Conservation (phyloP, 495 filamentous ascomycete species). For the Tetracladium setigerum region DNA sequence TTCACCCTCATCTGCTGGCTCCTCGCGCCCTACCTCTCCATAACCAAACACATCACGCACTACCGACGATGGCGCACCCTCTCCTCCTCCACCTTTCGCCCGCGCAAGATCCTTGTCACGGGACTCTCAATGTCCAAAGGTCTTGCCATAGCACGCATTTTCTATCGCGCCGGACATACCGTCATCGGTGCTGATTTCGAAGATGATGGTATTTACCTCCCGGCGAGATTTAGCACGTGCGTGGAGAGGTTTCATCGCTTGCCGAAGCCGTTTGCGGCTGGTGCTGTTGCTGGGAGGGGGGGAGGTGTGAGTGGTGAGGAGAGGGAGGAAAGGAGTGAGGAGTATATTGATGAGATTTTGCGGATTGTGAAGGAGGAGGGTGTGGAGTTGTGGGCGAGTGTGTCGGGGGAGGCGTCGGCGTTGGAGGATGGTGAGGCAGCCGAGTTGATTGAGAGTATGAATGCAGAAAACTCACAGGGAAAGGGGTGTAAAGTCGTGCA, state of each 20-base stretch:
- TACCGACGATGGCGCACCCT: slow-evolving; percentile 14
- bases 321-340: slow-evolving; percentile 2
- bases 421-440: slow-evolving; percentile 59
- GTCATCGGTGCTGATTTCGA: slow-evolving; percentile 68
- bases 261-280: slow-evolving; percentile 25
- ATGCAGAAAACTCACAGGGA: no score
- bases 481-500: slow-evolving; percentile 51
- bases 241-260: slow-evolving; percentile 48
- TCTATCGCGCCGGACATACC: slow-evolving; percentile 56
- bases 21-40: slow-evolving; percentile 40
- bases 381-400: slow-evolving; percentile 67
- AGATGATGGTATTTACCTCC: slow-evolving; percentile 27
- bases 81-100: slow-evolving; percentile 31
- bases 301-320: no score
- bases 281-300: no score
- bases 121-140: slow-evolving; percentile 65
- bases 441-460: slow-evolving; percentile 43
- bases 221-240: slow-evolving; percentile 35
- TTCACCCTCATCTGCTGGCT: slow-evolving; percentile 45
- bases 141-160: slow-evolving; percentile 56
- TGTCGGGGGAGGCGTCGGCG: slow-evolving; percentile 51
- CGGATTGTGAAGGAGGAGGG: slow-evolving; percentile 51
- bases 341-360: slow-evolving; percentile 31
- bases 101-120: slow-evolving; percentile 59
- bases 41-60: slow-evolving; percentile 28